Evolutionary conservation across 139 green algal species (phyloP).

Genomic region (Volvox africanus): DNA sequence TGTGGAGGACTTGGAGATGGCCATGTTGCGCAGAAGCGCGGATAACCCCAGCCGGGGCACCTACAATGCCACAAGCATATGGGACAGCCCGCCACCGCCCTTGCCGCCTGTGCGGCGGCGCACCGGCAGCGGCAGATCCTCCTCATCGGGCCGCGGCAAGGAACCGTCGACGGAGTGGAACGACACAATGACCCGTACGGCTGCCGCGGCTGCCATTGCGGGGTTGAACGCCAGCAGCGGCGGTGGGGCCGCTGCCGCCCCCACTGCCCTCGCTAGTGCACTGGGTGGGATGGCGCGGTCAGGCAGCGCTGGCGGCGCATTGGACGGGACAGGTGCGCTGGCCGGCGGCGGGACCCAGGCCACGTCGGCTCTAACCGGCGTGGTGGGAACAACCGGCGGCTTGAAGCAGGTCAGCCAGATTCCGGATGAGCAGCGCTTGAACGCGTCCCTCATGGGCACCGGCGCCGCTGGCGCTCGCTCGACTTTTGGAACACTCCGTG

Average conservation of each 20-base stretch:
- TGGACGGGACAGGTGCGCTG: slow-evolving; percentile 29
- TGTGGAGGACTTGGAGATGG: slow-evolving; percentile 39
- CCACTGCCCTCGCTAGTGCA: neutral
- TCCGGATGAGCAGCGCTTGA: slow-evolving; percentile 29
- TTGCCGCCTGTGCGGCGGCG: slow-evolving; percentile 41
- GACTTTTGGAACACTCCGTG: slow-evolving; percentile 18
- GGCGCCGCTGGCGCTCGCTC: neutral
- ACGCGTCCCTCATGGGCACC: neutral
- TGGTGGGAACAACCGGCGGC: slow-evolving; percentile 35
- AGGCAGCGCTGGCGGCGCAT: slow-evolving; percentile 18
- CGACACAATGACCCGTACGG: slow-evolving; percentile 24
- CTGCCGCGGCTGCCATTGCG: neutral
- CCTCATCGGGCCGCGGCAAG: neutral
- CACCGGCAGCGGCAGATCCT: slow-evolving; percentile 5
- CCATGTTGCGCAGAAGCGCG: neutral
- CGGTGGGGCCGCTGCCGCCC: neutral
- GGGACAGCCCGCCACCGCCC: slow-evolving; percentile 44
- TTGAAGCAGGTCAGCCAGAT: slow-evolving; percentile 21
- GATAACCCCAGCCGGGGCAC: neutral
- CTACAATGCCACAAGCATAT: slow-evolving; percentile 49
- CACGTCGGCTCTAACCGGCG: neutral
- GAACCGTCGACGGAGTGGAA: slow-evolving; percentile 19
- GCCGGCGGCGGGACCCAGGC: neutral
- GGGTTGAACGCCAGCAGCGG: neutral
- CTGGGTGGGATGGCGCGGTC: neutral